phyloP scores from a whole-genome alignment of 2,329 filamentous ascomycete species.

The Colletotrichum limetticola region DNA sequence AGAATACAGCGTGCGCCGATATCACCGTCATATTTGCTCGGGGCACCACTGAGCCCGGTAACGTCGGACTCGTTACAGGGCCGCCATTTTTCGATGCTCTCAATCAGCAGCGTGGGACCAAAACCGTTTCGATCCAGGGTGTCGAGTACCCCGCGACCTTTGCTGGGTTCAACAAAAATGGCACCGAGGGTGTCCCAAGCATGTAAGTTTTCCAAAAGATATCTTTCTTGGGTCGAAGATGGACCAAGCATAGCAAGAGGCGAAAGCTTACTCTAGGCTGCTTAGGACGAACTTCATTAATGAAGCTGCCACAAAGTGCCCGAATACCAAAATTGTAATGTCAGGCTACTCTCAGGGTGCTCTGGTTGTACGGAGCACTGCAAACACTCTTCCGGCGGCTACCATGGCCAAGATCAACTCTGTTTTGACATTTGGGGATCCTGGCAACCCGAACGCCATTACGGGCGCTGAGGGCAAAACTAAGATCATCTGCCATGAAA shows the following conservation, averaged over 20 bases:
- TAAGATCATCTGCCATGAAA: slow-evolving; percentile 39
- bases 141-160: slow-evolving; percentile 42
- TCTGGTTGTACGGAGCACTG: slow-evolving; percentile 41
- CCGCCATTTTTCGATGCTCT: slow-evolving; percentile 41
- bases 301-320: slow-evolving; percentile 42
- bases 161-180: slow-evolving; percentile 40
- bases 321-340: slow-evolving; percentile 39
- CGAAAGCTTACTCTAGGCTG: neutral
- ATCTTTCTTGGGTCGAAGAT: neutral
- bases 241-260: neutral
- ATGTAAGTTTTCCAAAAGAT: slow-evolving; percentile 36
- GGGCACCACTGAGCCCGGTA: slow-evolving; percentile 44
- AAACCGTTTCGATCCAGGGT: slow-evolving; percentile 39
- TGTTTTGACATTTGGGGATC: slow-evolving; percentile 45
- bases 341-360: slow-evolving; percentile 44
- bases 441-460: slow-evolving; percentile 36
- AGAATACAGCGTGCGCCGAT: slow-evolving; percentile 38
- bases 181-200: slow-evolving; percentile 35
- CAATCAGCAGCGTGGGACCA: slow-evolving; percentile 13
- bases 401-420: slow-evolving; percentile 41
- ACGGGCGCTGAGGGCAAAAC: slow-evolving; percentile 36
- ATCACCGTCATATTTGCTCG: slow-evolving; percentile 44
- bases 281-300: slow-evolving; percentile 46
- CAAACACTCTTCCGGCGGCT: slow-evolving; percentile 35
- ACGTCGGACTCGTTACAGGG: slow-evolving; percentile 40